Evolutionary conservation across 371 early-diverging fungal species (phyloP).

Genomic region (Dipsacomyces acuminosporus): DNA sequence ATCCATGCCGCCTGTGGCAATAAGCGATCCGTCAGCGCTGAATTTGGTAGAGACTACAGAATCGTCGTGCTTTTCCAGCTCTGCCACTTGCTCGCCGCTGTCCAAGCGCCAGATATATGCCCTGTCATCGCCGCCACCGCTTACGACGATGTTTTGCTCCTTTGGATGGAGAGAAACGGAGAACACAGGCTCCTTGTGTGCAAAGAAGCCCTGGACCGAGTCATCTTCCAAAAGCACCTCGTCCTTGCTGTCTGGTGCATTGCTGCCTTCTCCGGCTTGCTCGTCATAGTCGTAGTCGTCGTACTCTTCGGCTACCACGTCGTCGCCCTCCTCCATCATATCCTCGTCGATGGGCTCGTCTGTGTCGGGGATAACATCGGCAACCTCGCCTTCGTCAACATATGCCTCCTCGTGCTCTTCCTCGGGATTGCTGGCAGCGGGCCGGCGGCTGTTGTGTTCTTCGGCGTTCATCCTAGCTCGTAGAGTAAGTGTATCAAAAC

Average conservation of each 20-base stretch:
- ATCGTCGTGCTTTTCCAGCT: constrained; percentile 68
- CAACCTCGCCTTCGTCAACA: constrained; percentile 40
- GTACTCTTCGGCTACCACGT: constrained; percentile 53
- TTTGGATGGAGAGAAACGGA: constrained; percentile 79
- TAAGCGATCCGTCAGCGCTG: constrained; percentile 75
- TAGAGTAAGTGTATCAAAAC: neutral
- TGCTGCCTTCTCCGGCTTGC: constrained; percentile 4
- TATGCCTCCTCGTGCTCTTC: constrained; percentile 27
- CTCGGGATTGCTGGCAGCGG: constrained; percentile 6
- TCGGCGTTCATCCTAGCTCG: constrained; percentile 9
- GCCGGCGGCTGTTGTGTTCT: neutral
- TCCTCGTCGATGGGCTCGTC: constrained; percentile 46
- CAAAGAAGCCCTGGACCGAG: constrained; percentile 89
- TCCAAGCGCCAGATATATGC: constrained; percentile 84
- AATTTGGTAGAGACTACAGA: constrained; percentile 84
- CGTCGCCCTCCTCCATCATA: constrained; percentile 47
- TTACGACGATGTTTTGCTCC: constrained; percentile 54
- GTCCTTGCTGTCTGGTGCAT: constrained; percentile 2
- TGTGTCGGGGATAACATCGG: constrained; percentile 25
- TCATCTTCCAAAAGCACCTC: constrained; percentile 67
- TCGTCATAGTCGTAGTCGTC: constrained; percentile 23
- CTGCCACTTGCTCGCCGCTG: constrained; percentile 68
- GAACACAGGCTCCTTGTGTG: constrained; percentile 88
- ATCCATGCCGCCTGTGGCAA: constrained; percentile 95
- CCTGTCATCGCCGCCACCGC: constrained; percentile 93